Evolutionary conservation across 2,329 filamentous ascomycete species (phyloP).

Genomic region (Ophiostoma ips): DNA sequence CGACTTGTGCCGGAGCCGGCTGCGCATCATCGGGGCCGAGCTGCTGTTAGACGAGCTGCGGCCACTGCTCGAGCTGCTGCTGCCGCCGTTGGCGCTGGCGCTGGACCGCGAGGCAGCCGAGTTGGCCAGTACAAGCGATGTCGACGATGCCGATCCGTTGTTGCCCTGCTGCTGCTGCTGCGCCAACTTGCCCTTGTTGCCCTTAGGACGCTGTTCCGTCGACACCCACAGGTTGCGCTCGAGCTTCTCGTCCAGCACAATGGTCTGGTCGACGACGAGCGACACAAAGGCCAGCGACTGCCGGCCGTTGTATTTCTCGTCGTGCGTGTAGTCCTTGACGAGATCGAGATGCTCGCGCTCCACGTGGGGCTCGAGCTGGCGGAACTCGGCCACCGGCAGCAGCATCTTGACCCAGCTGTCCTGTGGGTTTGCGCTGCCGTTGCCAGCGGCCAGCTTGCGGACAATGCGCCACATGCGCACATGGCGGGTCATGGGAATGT

Average conservation of each 20-base stretch:
- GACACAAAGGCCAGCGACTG: constrained; percentile 51
- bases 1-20: constrained; percentile 53
- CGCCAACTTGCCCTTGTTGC: constrained; percentile 16
- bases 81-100: constrained; percentile 14
- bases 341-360: constrained; percentile 48
- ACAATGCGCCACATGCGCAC: constrained; percentile 63
- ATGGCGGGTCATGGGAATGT: constrained; percentile 56
- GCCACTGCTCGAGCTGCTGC: constrained; percentile 38
- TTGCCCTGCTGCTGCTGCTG: constrained; percentile 16
- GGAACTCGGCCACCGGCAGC: constrained; percentile 49
- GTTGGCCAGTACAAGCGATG: constrained; percentile 49
- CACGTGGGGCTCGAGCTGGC: constrained; percentile 43
- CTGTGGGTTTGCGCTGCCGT: constrained; percentile 11
- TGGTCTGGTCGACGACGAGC: constrained; percentile 56
- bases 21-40: constrained; percentile 52
- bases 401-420: constrained; percentile 33
- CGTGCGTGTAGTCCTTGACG: constrained; percentile 54
- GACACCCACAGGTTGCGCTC: constrained; percentile 45
- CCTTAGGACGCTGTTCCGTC: constrained; percentile 26
- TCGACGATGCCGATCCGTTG: constrained; percentile 30
- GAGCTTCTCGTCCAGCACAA: constrained; percentile 73
- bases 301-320: constrained; percentile 65
- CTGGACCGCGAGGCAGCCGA: constrained; percentile 14
- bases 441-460: constrained; percentile 25
- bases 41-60: constrained; percentile 48